A percentile compares a stretch with the other conserved stretches of the same genome.
Conservation (phyloP, 306 rosid genomes). For the Cercis canadensis region DNA sequence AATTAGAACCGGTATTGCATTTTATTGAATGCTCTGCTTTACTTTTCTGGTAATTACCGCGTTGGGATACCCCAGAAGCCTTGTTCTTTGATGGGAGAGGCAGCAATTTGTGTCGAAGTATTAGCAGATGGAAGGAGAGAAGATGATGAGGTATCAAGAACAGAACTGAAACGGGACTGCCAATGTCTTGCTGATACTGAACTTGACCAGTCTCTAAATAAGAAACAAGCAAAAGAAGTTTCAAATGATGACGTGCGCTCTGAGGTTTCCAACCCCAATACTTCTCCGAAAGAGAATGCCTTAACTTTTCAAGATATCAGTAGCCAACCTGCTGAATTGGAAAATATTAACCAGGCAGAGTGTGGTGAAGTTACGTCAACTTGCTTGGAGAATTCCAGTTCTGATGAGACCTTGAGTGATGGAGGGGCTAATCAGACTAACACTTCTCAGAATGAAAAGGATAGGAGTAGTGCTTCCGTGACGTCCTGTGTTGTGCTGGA, state of each 20-base stretch:
- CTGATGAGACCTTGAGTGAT: conserved; percentile 63
- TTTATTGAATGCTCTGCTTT: conserved; percentile 61
- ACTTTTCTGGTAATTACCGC: conserved; percentile 30
- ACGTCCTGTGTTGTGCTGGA: conserved; percentile 81
- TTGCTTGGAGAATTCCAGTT: conserved; percentile 66
- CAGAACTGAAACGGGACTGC: conserved; percentile 73
- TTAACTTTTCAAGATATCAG: conserved; percentile 72
- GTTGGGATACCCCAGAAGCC: conserved; percentile 37
- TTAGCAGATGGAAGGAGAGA: conserved; percentile 53
- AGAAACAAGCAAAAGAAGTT: conserved; percentile 77
- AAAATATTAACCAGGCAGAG: conserved; percentile 54
- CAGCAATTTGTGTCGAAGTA: conserved; percentile 54
- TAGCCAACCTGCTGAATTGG: conserved; percentile 67
- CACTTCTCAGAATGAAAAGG: conserved; percentile 42
- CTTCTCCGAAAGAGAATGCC: conserved; percentile 63
- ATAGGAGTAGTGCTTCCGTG: conserved; percentile 44
- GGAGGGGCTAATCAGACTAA: conserved; percentile 50
- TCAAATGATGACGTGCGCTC: conserved; percentile 87
- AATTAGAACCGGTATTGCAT: conserved; percentile 1
- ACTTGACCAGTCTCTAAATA: conserved; percentile 49
- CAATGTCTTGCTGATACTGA: conserved; percentile 58
- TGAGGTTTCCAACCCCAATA: conserved; percentile 79
- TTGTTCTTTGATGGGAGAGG: conserved; percentile 78
- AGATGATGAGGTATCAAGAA: conserved; percentile 42
- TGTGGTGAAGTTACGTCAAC: conserved; percentile 79